Percentiles rank a stretch among this genome's conserved stretches.
Conservation (phyloP, 2,329 filamentous ascomycete genomes). For the Aspergillus ochraceus region DNA sequence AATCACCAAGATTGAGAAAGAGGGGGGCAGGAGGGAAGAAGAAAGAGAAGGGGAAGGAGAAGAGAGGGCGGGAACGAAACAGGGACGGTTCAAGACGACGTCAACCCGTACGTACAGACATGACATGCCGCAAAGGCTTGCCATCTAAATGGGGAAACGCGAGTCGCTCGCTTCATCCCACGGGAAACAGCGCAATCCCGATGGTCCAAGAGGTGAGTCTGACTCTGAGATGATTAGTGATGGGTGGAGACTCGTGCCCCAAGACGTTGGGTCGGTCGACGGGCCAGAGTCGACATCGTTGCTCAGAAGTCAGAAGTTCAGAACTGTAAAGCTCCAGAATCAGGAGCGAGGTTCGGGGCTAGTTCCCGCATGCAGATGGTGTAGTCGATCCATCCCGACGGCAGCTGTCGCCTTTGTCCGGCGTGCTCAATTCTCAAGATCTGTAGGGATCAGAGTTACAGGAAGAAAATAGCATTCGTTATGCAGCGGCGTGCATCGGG, state of each 20-base stretch:
- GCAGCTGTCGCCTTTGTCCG: conserved; percentile 13
- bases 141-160: conserved; percentile 2
- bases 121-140: conserved; percentile 5
- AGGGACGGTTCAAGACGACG: background rate
- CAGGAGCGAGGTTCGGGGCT: conserved; percentile 19
- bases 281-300: conserved; percentile 17
- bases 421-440: conserved; percentile 2
- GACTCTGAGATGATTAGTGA: conserved; percentile 8
- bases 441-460: conserved; percentile 14
- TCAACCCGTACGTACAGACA: background rate
- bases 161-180: conserved; percentile 11
- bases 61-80: background rate
- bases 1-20: conserved; percentile 5
- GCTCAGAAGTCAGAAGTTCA: conserved; percentile 11
- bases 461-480: background rate
- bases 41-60: background rate
- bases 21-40: background rate
- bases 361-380: conserved; percentile 19
- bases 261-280: conserved; percentile 25
- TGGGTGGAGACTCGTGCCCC: conserved; percentile 21
- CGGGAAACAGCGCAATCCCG: conserved; percentile 18
- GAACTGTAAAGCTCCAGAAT: conserved; percentile 5
- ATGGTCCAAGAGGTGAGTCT: conserved; percentile 15
- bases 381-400: conserved; percentile 22
- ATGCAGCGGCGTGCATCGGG: conserved; percentile 20